Percentiles rank a stretch among this genome's conserved stretches.
These are phyloP conservation scores for Histomonas meleagridis DNA, from an alignment of 208 protist species.

Conservation along the genomic window DNA sequence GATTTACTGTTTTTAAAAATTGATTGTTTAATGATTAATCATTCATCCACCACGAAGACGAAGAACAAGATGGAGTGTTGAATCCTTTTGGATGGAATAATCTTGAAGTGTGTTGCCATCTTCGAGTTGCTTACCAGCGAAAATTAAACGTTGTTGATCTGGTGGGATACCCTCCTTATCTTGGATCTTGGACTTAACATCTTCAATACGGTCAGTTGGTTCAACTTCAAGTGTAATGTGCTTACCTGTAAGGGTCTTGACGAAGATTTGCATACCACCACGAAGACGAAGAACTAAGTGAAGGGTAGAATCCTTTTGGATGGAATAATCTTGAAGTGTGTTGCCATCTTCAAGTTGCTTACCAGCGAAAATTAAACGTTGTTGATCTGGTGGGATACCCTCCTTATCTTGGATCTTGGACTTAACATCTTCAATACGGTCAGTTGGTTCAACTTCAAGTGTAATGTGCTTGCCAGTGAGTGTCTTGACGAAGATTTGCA, in stretches of 20 bases:
- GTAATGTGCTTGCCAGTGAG: slow-evolving; percentile 92
- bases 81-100: slow-evolving; percentile 43
- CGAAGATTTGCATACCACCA: slow-evolving; percentile 74
- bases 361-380: slow-evolving; percentile 72
- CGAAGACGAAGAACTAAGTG: slow-evolving; percentile 41
- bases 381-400: slow-evolving; percentile 70
- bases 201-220: slow-evolving; percentile 78
- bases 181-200: too few species aligned
- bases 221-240: slow-evolving; percentile 92
- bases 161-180: slow-evolving; percentile 72
- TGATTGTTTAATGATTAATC: too few species aligned
- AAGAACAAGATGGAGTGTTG: slow-evolving; percentile 38
- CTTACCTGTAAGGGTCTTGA: slow-evolving; percentile 88
- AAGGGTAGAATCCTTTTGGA: slow-evolving; percentile 39
- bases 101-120: slow-evolving; percentile 65
- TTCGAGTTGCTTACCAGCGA: slow-evolving; percentile 74
- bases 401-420: too few species aligned
- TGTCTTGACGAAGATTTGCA: slow-evolving; percentile 84
- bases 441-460: slow-evolving; percentile 80
- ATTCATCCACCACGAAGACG: slow-evolving; percentile 40
- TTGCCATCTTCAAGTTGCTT: slow-evolving; percentile 75
- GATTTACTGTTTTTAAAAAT: too few species aligned
- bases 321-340: slow-evolving; percentile 56
- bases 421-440: slow-evolving; percentile 83
- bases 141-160: slow-evolving; percentile 75